Conservation (phyloP, 2,329 filamentous ascomycete genomes). For the Tolypocladium ovalisporum region DNA sequence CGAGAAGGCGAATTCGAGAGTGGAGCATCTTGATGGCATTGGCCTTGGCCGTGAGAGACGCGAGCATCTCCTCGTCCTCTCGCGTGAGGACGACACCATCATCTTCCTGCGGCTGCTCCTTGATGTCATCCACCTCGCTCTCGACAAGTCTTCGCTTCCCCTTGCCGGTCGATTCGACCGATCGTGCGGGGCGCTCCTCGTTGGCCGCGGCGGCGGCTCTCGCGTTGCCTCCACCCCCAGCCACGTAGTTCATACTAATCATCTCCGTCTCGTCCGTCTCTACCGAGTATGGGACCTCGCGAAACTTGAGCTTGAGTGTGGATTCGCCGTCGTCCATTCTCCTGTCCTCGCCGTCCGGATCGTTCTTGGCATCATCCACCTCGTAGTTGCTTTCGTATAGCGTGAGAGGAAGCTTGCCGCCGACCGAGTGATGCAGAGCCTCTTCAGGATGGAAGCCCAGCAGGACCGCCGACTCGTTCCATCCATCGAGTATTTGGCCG, state of each 20-base stretch:
- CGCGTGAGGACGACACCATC: slow-evolving; percentile 31
- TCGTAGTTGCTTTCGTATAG: slow-evolving; percentile 83
- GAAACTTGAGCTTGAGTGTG: slow-evolving; percentile 58
- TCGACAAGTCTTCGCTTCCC: slow-evolving; percentile 36
- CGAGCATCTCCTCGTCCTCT: slow-evolving; percentile 51
- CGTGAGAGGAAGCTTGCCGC: slow-evolving; percentile 77
- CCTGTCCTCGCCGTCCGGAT: slow-evolving; percentile 50
- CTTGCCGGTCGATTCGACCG: slow-evolving; percentile 39
- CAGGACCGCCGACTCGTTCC: slow-evolving; percentile 80
- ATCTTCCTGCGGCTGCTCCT: slow-evolving; percentile 25
- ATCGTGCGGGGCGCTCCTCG: slow-evolving; percentile 29
- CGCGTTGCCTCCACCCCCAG: slow-evolving; percentile 72
- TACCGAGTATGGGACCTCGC: slow-evolving; percentile 73
- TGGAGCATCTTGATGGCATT: slow-evolving; percentile 94
- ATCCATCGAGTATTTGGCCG: slow-evolving; percentile 58
- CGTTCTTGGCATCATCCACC: slow-evolving; percentile 43
- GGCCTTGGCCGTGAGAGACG: slow-evolving; percentile 68
- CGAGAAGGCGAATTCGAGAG: slow-evolving; percentile 60
- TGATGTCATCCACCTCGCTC: slow-evolving; percentile 14
- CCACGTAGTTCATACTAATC: slow-evolving; percentile 93
- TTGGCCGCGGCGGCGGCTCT: slow-evolving; percentile 41
- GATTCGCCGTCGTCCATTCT: slow-evolving; percentile 58
- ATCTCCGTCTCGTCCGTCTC: slow-evolving; percentile 95
- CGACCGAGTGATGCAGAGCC: slow-evolving; percentile 42
- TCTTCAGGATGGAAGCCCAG: slow-evolving; percentile 73